Base-by-base conservation (phyloP, 1,284 basidiomycete genomes). In the Cutaneotrichosporon sp. region DNA sequence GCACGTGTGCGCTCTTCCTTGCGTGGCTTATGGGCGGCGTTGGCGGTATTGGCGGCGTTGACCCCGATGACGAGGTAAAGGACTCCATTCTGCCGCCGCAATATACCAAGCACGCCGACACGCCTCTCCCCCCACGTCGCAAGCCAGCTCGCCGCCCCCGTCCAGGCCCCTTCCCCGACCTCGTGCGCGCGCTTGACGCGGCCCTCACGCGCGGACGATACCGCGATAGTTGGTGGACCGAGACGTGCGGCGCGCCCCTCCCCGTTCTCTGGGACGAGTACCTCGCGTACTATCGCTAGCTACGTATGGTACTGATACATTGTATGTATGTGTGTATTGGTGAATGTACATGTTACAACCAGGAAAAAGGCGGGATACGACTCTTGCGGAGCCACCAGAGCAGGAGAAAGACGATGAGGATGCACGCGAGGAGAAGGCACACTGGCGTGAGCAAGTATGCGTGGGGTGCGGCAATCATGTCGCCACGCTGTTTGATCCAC, bases 1-100 rank as follows among this genome's bases (percentile, higher is more conserved):
- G 68, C 51, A 51, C 58, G 5, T 66, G 68, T 12, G 68, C 66
- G 0, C 48, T 60, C 41, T 70, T 70, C 49, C 50, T 70, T 8
- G 46, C 50, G 22, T 70, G 65, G 64, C 52, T 70, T 22, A 58
- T 54, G 26, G 64, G 60, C 14, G 41, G 46, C 21, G 50, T 41
- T 20, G 35, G 33, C 8, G 17, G 26, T 20, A 13, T 17, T 10
- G 43, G 23, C 3, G 26, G 14, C n/a, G 12, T 37, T 10, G 21
- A n/a, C 34, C 14, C 33, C 17, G 18, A 20, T 7, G 14, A 15
- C 45, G 26, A 8, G 43, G 22, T 30, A 12, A 26, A 14, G 3
- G 34, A 20, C 4, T 10, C n/a, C 3, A n/a, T n/a, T n/a, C 22
- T 34, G 40, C 43, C 15, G 38, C 34, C 55, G 5, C 51, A 46